Percentiles rank a stretch among this genome's conserved stretches.
These are phyloP conservation scores for Morella rubra DNA, from an alignment of 306 rosid genomes.

Conservation along the genomic window DNA sequence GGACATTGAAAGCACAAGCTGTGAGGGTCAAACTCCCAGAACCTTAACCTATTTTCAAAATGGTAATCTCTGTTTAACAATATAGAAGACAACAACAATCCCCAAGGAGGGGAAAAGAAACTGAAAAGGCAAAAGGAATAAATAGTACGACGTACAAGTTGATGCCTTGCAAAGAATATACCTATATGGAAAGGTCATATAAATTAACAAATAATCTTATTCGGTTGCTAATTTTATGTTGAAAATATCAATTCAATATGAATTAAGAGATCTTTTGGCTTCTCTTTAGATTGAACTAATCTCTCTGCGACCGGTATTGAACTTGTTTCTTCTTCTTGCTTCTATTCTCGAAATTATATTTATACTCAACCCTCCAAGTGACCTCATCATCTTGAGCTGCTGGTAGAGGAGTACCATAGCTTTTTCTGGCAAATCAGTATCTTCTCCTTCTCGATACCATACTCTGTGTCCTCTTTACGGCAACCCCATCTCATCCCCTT, in stretches of 20 bases:
- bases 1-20: too few relatives aligned
- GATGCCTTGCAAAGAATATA: conserved; percentile 11
- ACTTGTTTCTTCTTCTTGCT: conserved; percentile 46
- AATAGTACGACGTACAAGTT: too few relatives aligned
- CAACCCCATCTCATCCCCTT: conserved; percentile 85
- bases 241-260: conserved; percentile 26
- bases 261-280: conserved; percentile 35
- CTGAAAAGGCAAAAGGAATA: too few relatives aligned
- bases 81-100: too few relatives aligned
- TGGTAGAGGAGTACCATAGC: conserved; percentile 74
- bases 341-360: conserved; percentile 30
- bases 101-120: too few relatives aligned
- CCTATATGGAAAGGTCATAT: conserved; percentile 46
- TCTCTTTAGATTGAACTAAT: conserved; percentile 37
- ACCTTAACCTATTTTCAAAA: too few relatives aligned
- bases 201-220: conserved; percentile 62
- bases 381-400: conserved; percentile 50
- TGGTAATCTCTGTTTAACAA: too few relatives aligned
- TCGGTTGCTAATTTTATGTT: conserved; percentile 47
- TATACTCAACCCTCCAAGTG: conserved; percentile 32
- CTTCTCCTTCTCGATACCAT: conserved; percentile 71
- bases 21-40: too few relatives aligned
- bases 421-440: conserved; percentile 86
- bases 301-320: conserved; percentile 51
- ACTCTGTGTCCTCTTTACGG: conserved; percentile 71